Evolutionary conservation across 2,329 filamentous ascomycete genomes (phyloP), one percentile per base, ranked within the genome.

Genomic region (Sporothrix curviconia): DNA sequence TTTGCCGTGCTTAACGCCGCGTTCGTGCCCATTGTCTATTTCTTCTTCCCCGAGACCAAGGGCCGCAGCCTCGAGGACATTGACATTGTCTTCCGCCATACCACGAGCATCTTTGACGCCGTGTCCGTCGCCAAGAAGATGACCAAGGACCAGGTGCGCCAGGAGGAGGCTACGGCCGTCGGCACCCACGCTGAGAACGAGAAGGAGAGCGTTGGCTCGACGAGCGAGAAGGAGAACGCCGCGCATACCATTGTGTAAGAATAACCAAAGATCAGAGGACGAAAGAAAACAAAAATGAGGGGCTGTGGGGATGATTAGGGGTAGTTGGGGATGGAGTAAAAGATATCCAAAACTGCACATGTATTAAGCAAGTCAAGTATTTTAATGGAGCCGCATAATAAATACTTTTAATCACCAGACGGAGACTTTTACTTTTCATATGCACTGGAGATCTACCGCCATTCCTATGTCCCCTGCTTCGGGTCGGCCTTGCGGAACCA

Each of bases 61-160:
- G 66, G 69, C 61, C 77, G 79, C 12, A 80, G 76, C 14, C 74
- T 88, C 34, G 85, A 89, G 68, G 85, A 89, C 66, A 83, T 89
- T 69, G 85, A 89, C 65, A 76, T 81, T 57, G 84, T 89, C 59
- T 70, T 70, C 43, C 37, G 39, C 22, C 47, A 57, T 17, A 57
- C 46, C 19, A 57, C 36, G 11, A 43, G 46, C 37, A 37, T 57
- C 32, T 50, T 57, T 32, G n/a, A 56, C n/a, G 36, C 37, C 5
- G 55, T 56, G 17, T 53, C 50, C 1, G 50, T 53, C 4, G 37
- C 50, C 14, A 43, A 43, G 50, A 43, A 43, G 15, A 30, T 53
- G 25, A 53, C 50, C 3, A 53, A 19, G 11, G 50, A 53, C 5
- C 37, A 43, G 28, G 17, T 40, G 3, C 36, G 50, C n/a, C 50